A percentile compares a stretch with the other conserved stretches of the same genome.
Evolutionary conservation across 306 rosid species (phyloP).

Genomic region (Vigna radiata): DNA sequence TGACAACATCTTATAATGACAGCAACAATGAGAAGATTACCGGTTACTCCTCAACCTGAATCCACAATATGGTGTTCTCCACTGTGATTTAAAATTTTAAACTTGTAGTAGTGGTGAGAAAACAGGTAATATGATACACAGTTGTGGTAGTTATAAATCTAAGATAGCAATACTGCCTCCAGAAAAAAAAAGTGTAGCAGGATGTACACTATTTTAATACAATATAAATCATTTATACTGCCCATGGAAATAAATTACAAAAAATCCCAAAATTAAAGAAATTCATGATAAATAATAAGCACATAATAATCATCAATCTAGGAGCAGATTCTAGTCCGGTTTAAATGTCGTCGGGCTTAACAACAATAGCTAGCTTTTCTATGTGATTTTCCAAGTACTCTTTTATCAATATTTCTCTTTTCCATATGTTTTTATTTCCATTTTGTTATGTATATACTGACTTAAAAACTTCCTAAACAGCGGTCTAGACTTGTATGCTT

Average conservation of each 20-base stretch:
- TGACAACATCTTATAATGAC: conserved; percentile 21
- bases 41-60: conserved; percentile 29
- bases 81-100: no score
- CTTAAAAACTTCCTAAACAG: conserved; percentile 53
- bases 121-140: conserved; percentile 63
- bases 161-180: not conserved
- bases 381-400: not conserved
- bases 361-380: not conserved
- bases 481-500: conserved; percentile 90
- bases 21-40: conserved; percentile 49
- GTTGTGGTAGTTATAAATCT: not conserved
- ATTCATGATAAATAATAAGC: not conserved
- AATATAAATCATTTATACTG: not conserved
- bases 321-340: not conserved
- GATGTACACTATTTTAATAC: not conserved
- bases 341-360: not conserved
- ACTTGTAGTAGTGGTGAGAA: no score
- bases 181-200: not conserved
- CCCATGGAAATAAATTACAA: not conserved
- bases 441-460: conserved; percentile 39
- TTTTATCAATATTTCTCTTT: conserved; percentile 9
- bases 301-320: not conserved
- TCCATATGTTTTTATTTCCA: not conserved
- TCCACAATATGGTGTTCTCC: conserved; percentile 66
- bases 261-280: not conserved